These are phyloP conservation scores for Lasiosphaeriaceae sp. DNA, from an alignment of 495 filamentous ascomycete genomes.

Conservation along the genomic window DNA sequence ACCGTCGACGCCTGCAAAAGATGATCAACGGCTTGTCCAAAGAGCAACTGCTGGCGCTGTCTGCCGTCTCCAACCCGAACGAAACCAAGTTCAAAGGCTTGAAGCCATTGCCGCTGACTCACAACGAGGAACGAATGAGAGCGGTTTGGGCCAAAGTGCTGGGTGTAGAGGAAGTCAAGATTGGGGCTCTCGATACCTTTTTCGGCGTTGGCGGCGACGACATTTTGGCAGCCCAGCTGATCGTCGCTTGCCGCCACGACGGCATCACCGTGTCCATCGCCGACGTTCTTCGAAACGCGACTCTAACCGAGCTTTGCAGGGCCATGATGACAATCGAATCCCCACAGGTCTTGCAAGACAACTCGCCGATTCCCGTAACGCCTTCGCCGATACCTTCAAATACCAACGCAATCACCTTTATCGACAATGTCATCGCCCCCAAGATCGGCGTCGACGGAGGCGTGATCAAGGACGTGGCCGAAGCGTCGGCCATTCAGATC, in stretches of 20 bases:
- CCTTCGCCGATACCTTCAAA: constrained; percentile 11
- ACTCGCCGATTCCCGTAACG: constrained; percentile 8
- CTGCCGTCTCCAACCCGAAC: constrained; percentile 27
- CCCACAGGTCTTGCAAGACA: constrained; percentile 1
- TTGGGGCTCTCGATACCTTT: constrained; percentile 41
- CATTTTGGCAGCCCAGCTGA: constrained; percentile 37
- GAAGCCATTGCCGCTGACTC: constrained; percentile 40
- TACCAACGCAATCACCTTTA: constrained; percentile 20
- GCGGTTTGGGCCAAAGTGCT: constrained; percentile 41
- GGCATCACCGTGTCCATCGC: constrained; percentile 34
- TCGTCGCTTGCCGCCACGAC: constrained; percentile 35
- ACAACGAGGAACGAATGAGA: constrained; percentile 41
- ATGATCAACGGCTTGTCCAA: constrained; percentile 35
- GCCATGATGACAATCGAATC: constrained; percentile 20
- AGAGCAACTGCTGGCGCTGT: constrained; percentile 34
- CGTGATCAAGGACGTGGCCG: constrained; percentile 38
- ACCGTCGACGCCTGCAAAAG: constrained; percentile 37
- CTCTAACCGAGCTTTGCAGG: constrained; percentile 39
- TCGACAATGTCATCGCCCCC: constrained; percentile 31
- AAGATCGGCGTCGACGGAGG: constrained; percentile 32
- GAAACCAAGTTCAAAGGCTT: constrained; percentile 31
- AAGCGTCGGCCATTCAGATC: constrained; percentile 42
- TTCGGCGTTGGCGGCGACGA: constrained; percentile 42
- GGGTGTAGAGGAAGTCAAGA: constrained; percentile 31
- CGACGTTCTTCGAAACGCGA: constrained; percentile 32